Evolutionary conservation across 23 red algal species (phyloP), one percentile per base, ranked within the genome.

Genomic region (Chondrus crispus): DNA sequence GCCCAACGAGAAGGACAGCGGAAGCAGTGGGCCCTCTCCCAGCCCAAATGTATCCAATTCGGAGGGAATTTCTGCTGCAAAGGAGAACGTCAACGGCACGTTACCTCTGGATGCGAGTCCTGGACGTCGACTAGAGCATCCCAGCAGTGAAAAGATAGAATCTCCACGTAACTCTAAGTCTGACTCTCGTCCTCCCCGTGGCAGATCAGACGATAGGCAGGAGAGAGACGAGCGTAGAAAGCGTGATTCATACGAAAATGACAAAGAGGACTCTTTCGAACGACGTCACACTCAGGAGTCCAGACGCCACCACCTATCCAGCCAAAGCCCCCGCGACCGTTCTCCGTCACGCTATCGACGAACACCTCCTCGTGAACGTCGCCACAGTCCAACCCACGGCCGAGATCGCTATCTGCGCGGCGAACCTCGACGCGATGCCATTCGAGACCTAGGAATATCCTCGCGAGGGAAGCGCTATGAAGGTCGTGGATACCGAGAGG

Each of bases 41-140:
- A 66, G 60, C 35, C 60, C 60, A 66, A 66, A 66, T 66, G 60
- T 66, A 32, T 66, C 60, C 26, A 66, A 66, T 66, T 66, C 60
- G 26, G 26, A 66, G 18, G 60, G 60, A 66, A 32, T 32, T 32
- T 32, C 60, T 66, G 60, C 35, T 22, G 60, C 26, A 32, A 66
- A 32, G 60, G 60, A 66, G 35, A 66, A 66, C 18, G 60, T n/a
- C n/a, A n/a, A n/a, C n/a, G n/a, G 60, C 0, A 19, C 26, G 9
- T 32, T 32, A 32, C 60, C 60, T 66, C 26, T 32, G 35, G 60
- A 66, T 66, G 60, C 35, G 60, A 66, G 26, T 32, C 1, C 60
- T 32, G 60, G 60, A 32, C 60, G 26, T 32, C 26, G 60, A 32
- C 35, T 66, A 66, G 60, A 66, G 26, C 60, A 66, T 66, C 35